These are phyloP conservation scores for Hymenoscyphus linearis DNA, from an alignment of 2,329 filamentous ascomycete species.

Conservation along the genomic window DNA sequence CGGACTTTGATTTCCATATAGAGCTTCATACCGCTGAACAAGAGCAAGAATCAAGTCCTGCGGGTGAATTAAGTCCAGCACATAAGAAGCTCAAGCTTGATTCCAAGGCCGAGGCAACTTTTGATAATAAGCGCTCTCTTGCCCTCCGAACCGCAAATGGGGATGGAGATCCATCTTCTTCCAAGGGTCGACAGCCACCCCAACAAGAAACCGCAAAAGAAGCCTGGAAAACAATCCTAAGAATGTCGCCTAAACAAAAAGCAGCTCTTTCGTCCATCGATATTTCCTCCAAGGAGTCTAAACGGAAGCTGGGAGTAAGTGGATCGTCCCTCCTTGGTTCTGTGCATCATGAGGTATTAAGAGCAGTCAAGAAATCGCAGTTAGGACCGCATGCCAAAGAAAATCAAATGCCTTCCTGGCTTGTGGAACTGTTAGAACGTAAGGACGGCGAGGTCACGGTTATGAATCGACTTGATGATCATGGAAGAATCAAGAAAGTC, in stretches of 20 bases:
- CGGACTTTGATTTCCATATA: conserved; percentile 53
- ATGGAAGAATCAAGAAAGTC: conserved; percentile 39
- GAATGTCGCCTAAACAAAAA: conserved; percentile 25
- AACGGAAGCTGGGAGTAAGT: conserved; percentile 33
- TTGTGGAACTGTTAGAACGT: conserved; percentile 53
- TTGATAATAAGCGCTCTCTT: conserved; percentile 25
- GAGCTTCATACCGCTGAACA: conserved; percentile 44
- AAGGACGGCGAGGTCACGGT: conserved; percentile 49
- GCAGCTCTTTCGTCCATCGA: conserved; percentile 1
- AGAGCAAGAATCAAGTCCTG: conserved; percentile 15
- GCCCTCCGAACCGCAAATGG: conserved; percentile 24
- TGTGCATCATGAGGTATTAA: conserved; percentile 18
- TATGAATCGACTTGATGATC: conserved; percentile 43
- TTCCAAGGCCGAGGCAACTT: conserved; percentile 13
- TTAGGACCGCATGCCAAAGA: conserved; percentile 70
- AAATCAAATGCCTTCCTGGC: conserved; percentile 67
- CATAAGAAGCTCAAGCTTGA: conserved; percentile 17
- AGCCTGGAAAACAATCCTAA: conserved; percentile 31
- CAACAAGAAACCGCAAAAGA: conserved; percentile 23
- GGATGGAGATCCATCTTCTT: conserved; percentile 5
- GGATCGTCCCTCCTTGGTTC: conserved; percentile 1
- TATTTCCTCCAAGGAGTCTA: conserved; percentile 1
- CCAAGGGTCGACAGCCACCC: conserved; percentile 10
- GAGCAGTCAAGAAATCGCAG: conserved; percentile 43
- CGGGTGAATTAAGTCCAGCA: conserved; percentile 8